Base-by-base conservation (phyloP, 225 moss, liverwort and hornwort species). In the Rhytidiadelphus loreus region DNA sequence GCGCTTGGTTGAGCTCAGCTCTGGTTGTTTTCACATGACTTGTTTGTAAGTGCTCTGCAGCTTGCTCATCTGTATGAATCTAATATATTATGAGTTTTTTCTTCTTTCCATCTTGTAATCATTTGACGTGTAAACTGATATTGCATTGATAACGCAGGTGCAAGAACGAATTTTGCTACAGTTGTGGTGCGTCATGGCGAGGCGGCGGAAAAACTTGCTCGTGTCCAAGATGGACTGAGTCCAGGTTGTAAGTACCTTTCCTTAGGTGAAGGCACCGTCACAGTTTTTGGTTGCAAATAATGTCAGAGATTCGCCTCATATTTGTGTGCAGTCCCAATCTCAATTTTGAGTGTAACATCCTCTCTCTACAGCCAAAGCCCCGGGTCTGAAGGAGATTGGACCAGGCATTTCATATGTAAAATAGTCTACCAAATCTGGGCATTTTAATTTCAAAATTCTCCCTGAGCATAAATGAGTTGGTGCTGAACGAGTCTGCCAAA, bases 11-110 rank as follows among this genome's bases (percentile, higher is more conserved):
- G 94, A 94, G 81, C 91, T 86, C 46, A 82, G 13, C 55, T 16
- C 18, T 16, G 93, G 94, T 3, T 94, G 94, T 77, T 57, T 57
- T 61, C 93, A 94, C 88, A 93, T 94, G 62, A 86, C 72, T 17
- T 94, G 89, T 43, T 73, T 71, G 93, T 93, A 83, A 90, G 92
- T 85, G 53, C 81, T 84, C 73, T 33, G 72, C 69, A 70, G 30
- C 70, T 84, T 33, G 21, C 72, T 72, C 72, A 25, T 16, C 58
- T 35, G 8, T 16, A 28, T 32, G 57, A 43, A 70, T 70, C 55
- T 24, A 41, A 41, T 37, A 46, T 24, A 35, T 21, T 16, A 50
- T 6, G 24, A 52, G 26, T n/a, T 28, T 83, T 66, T n/a, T 69
- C 68, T 28, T 56, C 13, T 62, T 55, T 72, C 20, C 59, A 79